phyloP scores from a whole-genome alignment of 495 filamentous ascomycete species.

The Hapsidospora chrysogenum region DNA sequence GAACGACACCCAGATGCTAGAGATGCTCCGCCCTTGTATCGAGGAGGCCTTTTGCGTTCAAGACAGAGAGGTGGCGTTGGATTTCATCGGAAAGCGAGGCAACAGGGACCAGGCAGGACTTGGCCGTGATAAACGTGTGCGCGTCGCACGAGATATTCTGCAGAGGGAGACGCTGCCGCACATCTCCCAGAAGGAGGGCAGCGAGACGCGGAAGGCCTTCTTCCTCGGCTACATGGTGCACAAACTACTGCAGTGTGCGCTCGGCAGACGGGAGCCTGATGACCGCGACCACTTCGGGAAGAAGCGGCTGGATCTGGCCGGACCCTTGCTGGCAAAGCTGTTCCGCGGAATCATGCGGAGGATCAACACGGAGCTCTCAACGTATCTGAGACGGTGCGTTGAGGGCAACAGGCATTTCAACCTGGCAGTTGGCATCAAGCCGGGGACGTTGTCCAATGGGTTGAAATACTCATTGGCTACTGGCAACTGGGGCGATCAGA shows the following conservation, averaged over 20 bases:
- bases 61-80: slow-evolving; percentile 85
- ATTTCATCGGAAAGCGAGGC: slow-evolving; percentile 83
- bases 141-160: slow-evolving; percentile 81
- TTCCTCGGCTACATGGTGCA: slow-evolving; percentile 99
- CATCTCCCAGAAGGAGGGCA: slow-evolving; percentile 91
- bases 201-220: slow-evolving; percentile 91
- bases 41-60: slow-evolving; percentile 94
- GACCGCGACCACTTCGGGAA: slow-evolving; percentile 99
- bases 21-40: slow-evolving; percentile 90
- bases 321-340: slow-evolving; percentile 79
- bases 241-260: slow-evolving; percentile 73
- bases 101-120: slow-evolving; percentile 49
- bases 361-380: slow-evolving; percentile 74
- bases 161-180: slow-evolving; percentile 95
- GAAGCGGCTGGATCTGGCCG: slow-evolving; percentile 91
- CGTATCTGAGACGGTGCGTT: slow-evolving; percentile 79
- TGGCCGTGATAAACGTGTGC: slow-evolving; percentile 72
- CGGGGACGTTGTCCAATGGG: slow-evolving; percentile 77
- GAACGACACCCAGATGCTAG: slow-evolving; percentile 90
- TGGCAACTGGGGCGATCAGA: slow-evolving; percentile 98
- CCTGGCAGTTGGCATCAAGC: slow-evolving; percentile 75
- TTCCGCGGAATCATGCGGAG: slow-evolving; percentile 80
- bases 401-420: slow-evolving; percentile 80
- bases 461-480: slow-evolving; percentile 96
- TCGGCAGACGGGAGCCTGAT: slow-evolving; percentile 82